Conservation (phyloP, 805 yeast species). For the Schwanniomyces pseudopolymorphus region DNA sequence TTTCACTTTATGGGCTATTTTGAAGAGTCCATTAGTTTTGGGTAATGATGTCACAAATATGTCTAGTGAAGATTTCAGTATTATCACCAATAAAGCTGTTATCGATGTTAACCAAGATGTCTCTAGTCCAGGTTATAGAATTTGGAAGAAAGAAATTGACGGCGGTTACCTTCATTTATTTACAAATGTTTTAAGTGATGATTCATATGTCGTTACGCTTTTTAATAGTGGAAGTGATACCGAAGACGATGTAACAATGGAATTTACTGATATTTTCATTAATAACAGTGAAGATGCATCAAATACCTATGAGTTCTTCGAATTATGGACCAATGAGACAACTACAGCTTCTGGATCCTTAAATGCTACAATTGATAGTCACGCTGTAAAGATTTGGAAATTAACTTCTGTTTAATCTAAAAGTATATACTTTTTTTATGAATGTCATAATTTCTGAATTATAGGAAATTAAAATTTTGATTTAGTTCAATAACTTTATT, state of each 20-base stretch:
- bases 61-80: constrained; percentile 14
- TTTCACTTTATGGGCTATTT: constrained; percentile 28
- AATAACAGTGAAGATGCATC: neutral
- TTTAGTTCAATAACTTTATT: neutral
- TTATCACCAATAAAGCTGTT: constrained; percentile 11
- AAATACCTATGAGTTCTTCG: neutral
- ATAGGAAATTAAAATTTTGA: too few species aligned
- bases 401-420: neutral
- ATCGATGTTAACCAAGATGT: constrained; percentile 24
- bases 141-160: constrained; percentile 6
- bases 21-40: constrained; percentile 26
- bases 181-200: constrained; percentile 1
- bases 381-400: constrained; percentile 5
- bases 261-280: constrained; percentile 7
- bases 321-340: constrained; percentile 10
- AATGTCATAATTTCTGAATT: too few species aligned
- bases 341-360: neutral
- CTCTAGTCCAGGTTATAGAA: constrained; percentile 7
- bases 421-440: too few species aligned
- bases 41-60: constrained; percentile 23
- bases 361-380: constrained; percentile 3
- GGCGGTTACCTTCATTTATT: constrained; percentile 7
- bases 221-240: constrained; percentile 6
- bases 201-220: constrained; percentile 3
- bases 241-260: neutral